A percentile compares a stretch with the other conserved stretches of the same genome.
These are phyloP conservation scores for Talaromyces sp. DNA, from an alignment of 2,329 filamentous ascomycete genomes.

Conservation along the genomic window DNA sequence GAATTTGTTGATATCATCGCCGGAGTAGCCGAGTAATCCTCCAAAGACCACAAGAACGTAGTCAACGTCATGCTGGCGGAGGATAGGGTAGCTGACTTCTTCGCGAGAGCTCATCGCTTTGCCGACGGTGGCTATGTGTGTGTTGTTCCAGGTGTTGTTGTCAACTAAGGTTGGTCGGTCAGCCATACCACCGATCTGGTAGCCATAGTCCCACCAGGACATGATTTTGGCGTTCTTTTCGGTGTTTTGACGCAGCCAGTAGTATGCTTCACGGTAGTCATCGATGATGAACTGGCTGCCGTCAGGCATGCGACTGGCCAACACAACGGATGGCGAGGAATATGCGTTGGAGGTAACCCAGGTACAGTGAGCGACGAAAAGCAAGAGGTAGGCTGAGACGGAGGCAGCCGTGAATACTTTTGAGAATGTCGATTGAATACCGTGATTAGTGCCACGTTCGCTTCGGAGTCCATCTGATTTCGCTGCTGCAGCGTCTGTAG, in stretches of 20 bases:
- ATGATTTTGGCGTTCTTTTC: conserved; percentile 94
- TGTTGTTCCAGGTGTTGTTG: conserved; percentile 99
- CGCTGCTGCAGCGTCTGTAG: conserved; percentile 50
- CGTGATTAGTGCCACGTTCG: conserved; percentile 69
- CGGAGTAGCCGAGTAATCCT: conserved; percentile 91
- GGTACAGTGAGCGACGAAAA: conserved; percentile 96
- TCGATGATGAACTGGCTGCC: conserved; percentile 98
- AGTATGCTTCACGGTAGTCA: conserved; percentile 98
- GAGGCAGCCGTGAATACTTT: conserved; percentile 73
- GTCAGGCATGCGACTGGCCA: conserved; percentile 87
- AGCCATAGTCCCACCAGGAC: conserved; percentile 99
- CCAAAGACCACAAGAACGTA: conserved; percentile 98
- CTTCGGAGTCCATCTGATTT: conserved; percentile 59
- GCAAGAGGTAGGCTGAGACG: conserved; percentile 74
- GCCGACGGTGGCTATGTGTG: conserved; percentile 96
- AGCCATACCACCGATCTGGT: conserved; percentile 99
- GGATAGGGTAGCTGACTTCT: conserved; percentile 97
- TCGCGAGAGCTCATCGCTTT: conserved; percentile 98
- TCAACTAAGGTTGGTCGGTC: conserved; percentile 95
- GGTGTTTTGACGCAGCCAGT: conserved; percentile 98
- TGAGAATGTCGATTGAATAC: conserved; percentile 76
- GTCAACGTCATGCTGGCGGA: conserved; percentile 97
- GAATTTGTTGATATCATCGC: conserved; percentile 99
- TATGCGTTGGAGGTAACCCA: conserved; percentile 99
- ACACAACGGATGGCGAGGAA: conserved; percentile 93